phyloP scores from a whole-genome alignment of 768 basidiomycete genomes.

The Pisolithus sp. region DNA sequence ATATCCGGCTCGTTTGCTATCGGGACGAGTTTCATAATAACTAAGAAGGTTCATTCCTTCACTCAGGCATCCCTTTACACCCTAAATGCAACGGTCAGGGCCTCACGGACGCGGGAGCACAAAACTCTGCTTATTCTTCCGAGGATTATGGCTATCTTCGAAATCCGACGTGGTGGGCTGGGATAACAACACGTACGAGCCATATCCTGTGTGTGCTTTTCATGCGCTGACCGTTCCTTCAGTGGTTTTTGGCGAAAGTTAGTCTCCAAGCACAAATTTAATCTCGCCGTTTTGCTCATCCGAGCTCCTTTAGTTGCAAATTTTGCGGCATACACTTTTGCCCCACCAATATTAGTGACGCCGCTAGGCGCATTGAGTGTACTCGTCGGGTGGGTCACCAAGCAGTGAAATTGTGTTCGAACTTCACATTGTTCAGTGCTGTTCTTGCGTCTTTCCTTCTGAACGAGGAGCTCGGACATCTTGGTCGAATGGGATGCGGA shows the following conservation, averaged over 20 bases:
- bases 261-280: constrained; percentile 9
- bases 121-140: constrained; percentile 46
- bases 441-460: constrained; percentile 90
- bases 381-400: constrained; percentile 74
- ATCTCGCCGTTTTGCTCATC: constrained; percentile 2
- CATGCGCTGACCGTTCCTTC: constrained; percentile 5
- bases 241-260: constrained; percentile 95
- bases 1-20: constrained; percentile 81
- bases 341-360: constrained; percentile 96
- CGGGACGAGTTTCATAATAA: constrained; percentile 96
- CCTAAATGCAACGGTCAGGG: constrained; percentile 48
- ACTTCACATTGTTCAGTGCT: constrained; percentile 48
- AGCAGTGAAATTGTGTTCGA: neutral
- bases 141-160: constrained; percentile 82
- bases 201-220: constrained; percentile 5
- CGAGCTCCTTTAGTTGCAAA: constrained; percentile 51
- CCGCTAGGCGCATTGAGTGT: constrained; percentile 96
- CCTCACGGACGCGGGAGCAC: constrained; percentile 74
- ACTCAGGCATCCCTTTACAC: constrained; percentile 1
- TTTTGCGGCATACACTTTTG: constrained; percentile 97
- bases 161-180: constrained; percentile 97
- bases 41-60: constrained; percentile 74
- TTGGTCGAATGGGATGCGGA: constrained; percentile 83
- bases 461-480: constrained; percentile 88
- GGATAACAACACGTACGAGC: constrained; percentile 82